These are phyloP conservation scores for Lizanozyma gosingica DNA, from an alignment of 1,139 yeast species.

Conservation along the genomic window DNA sequence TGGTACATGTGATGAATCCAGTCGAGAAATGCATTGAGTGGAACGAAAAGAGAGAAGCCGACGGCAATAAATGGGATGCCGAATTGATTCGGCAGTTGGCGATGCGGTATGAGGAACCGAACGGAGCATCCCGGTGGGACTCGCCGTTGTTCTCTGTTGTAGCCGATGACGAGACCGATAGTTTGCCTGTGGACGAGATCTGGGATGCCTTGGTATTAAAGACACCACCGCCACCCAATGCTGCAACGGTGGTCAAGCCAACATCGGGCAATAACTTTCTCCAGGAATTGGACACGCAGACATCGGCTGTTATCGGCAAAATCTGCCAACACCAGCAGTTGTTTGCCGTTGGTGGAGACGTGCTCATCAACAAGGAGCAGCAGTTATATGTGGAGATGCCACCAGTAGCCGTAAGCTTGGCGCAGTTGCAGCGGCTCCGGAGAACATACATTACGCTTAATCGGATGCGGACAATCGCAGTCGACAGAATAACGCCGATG, in stretches of 20 bases:
- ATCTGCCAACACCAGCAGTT: conserved; percentile 55
- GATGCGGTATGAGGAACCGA: conserved; percentile 92
- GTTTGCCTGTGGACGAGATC: conserved; percentile 55
- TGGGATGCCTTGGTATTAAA: conserved; percentile 63
- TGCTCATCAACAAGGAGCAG: conserved; percentile 26
- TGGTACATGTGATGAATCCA: conserved; percentile 70
- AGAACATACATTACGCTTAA: conserved; percentile 75
- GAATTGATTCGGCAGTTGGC: conserved; percentile 59
- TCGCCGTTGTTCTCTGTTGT: conserved; percentile 75
- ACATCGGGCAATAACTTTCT: conserved; percentile 67
- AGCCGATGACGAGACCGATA: conserved; percentile 43
- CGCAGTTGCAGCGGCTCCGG: conserved; percentile 76
- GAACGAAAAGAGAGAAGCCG: conserved; percentile 31
- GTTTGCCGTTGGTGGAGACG: conserved; percentile 44
- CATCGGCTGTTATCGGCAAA: conserved; percentile 53
- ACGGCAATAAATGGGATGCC: conserved; percentile 50
- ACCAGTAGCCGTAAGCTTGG: conserved; percentile 49
- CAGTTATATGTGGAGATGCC: conserved; percentile 54
- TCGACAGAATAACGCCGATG: conserved; percentile 55
- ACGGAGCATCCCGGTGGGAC: conserved; percentile 83
- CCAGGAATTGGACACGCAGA: conserved; percentile 68
- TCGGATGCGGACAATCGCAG: conserved; percentile 65
- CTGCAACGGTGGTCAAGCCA: conserved; percentile 67
- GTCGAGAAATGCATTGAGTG: conserved; percentile 51
- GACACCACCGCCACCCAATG: conserved; percentile 63